These are phyloP conservation scores for Lecanicillium sp. DNA, from an alignment of 2,329 filamentous ascomycete genomes.

Conservation along the genomic window DNA sequence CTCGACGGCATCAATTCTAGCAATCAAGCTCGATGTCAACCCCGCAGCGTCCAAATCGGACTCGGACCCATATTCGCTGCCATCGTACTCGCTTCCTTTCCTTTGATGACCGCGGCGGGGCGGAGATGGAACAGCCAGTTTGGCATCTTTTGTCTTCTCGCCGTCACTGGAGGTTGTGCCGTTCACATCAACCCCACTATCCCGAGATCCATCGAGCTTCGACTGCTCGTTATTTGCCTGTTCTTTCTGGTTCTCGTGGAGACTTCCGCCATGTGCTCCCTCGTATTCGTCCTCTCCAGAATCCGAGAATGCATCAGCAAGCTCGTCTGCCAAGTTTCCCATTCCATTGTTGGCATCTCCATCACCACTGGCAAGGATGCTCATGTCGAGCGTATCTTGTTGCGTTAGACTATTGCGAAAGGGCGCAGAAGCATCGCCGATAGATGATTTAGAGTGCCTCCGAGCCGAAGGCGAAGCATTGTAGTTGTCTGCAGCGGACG, in stretches of 20 bases:
- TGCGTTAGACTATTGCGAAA: slow-evolving; percentile 44
- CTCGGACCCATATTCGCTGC: slow-evolving; percentile 68
- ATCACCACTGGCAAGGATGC: slow-evolving; percentile 37
- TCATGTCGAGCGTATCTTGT: slow-evolving; percentile 41
- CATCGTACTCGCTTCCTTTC: slow-evolving; percentile 58
- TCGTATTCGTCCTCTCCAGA: slow-evolving; percentile 56
- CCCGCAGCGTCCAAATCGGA: slow-evolving; percentile 64
- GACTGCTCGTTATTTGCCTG: slow-evolving; percentile 7
- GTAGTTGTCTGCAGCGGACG: slow-evolving; percentile 48
- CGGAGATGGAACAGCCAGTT: slow-evolving; percentile 39
- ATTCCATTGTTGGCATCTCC: slow-evolving; percentile 49
- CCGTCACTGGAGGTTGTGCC: slow-evolving; percentile 16
- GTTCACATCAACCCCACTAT: slow-evolving; percentile 11
- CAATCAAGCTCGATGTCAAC: slow-evolving; percentile 59
- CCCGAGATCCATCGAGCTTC: slow-evolving; percentile 9
- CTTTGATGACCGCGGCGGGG: slow-evolving; percentile 44
- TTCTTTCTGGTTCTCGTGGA: slow-evolving; percentile 2
- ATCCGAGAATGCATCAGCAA: slow-evolving; percentile 66
- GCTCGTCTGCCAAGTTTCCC: slow-evolving; percentile 74
- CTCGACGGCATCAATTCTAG: slow-evolving; percentile 67
- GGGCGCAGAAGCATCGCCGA: slow-evolving; percentile 44
- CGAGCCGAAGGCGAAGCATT: slow-evolving; percentile 40
- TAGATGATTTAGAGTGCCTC: slow-evolving; percentile 45
- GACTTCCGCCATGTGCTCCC: slow-evolving; percentile 33
- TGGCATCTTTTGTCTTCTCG: slow-evolving; percentile 30